A percentile compares a stretch with the other conserved stretches of the same genome.
Evolutionary conservation across 2,329 filamentous ascomycete species (phyloP).

Genomic region (Venturia asperata): DNA sequence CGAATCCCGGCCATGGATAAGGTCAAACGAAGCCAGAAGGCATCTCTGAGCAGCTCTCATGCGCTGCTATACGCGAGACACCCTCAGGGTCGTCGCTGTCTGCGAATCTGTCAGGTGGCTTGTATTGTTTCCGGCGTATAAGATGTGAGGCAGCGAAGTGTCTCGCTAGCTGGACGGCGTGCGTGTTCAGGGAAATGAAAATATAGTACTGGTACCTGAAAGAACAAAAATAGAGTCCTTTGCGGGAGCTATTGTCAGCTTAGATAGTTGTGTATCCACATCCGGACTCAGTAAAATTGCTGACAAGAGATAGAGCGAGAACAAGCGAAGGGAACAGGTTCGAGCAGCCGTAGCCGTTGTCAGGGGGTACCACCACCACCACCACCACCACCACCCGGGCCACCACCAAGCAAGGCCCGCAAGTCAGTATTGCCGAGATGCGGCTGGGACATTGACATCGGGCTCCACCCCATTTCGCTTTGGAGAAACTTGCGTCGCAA

Average conservation of each 20-base stretch:
- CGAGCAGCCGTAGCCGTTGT: no score
- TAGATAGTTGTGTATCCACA: no score
- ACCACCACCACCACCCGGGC: no score
- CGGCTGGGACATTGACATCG: background rate
- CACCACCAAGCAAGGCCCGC: no score
- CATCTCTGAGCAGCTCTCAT: no score
- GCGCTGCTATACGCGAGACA: no score
- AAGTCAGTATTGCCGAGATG: no score
- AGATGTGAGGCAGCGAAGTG: background rate
- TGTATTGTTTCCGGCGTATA: background rate
- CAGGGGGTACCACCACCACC: no score
- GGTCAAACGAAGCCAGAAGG: background rate
- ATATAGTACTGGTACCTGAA: background rate
- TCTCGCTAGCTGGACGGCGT: background rate
- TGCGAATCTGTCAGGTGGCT: background rate
- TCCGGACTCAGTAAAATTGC: no score
- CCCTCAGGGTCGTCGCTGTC: background rate
- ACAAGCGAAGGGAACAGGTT: no score
- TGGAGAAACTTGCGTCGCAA: background rate
- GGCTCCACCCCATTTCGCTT: background rate
- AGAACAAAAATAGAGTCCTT: background rate
- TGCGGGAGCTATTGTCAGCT: no score
- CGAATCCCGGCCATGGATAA: background rate
- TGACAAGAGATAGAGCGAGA: no score
- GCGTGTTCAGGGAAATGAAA: background rate